These are phyloP conservation scores for Tetracladium marchalianum DNA, from an alignment of 495 filamentous ascomycete species.

Conservation along the genomic window DNA sequence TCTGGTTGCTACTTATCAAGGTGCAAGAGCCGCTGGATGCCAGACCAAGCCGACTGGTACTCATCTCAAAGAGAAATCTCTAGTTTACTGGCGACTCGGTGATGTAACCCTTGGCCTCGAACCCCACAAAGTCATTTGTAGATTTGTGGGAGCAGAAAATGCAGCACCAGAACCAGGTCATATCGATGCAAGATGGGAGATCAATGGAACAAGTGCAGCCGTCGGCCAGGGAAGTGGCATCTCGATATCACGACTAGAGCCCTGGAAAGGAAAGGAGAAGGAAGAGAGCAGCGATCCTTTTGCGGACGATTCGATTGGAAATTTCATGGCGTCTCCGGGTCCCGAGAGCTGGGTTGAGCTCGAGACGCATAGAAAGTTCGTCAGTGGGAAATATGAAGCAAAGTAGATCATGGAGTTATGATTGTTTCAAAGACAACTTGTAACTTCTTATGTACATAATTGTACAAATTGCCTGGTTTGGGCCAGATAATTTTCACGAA, in stretches of 20 bases:
- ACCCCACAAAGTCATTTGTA: slow-evolving; percentile 63
- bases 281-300: slow-evolving; percentile 18
- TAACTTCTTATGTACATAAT: too few species aligned
- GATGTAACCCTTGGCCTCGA: slow-evolving; percentile 54
- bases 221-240: slow-evolving; percentile 10
- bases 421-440: too few species aligned
- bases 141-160: slow-evolving; percentile 65
- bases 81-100: slow-evolving; percentile 82
- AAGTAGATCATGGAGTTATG: background rate
- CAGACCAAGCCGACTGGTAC: slow-evolving; percentile 67
- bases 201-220: slow-evolving; percentile 2
- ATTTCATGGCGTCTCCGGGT: slow-evolving; percentile 22
- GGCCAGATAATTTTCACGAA: too few species aligned
- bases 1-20: slow-evolving; percentile 73
- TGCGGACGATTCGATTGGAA: slow-evolving; percentile 15
- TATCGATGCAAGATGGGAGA: slow-evolving; percentile 75
- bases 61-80: slow-evolving; percentile 78
- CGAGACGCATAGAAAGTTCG: slow-evolving; percentile 57
- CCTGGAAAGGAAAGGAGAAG: slow-evolving; percentile 18
- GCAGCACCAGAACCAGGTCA: slow-evolving; percentile 63
- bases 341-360: slow-evolving; percentile 62
- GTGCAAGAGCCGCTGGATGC: slow-evolving; percentile 48
- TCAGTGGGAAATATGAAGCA: slow-evolving; percentile 70
- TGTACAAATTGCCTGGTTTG: too few species aligned
- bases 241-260: slow-evolving; percentile 13